Evolutionary conservation across 257 asterid genomes (phyloP).

Genomic region (Echium plantagineum): DNA sequence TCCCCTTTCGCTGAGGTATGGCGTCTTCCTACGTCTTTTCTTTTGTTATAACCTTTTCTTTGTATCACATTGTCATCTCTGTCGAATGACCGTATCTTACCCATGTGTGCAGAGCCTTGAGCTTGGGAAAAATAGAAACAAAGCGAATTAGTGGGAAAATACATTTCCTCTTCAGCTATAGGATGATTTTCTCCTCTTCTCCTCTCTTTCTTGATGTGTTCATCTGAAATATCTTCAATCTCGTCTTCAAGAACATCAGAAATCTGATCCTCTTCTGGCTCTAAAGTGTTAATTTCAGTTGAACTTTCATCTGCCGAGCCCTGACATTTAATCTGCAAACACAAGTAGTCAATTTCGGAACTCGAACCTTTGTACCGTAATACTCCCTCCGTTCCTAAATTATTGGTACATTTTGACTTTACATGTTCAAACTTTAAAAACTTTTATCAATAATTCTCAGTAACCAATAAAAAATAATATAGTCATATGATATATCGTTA

Average conservation of each 20-base stretch:
- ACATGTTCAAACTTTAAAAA: too few species aligned
- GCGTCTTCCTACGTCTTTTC: constrained; percentile 49
- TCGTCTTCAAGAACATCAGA: constrained; percentile 27
- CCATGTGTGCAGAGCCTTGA: constrained; percentile 29
- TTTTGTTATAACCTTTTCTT: constrained; percentile 45
- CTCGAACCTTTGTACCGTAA: not conserved
- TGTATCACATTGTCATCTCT: constrained; percentile 35
- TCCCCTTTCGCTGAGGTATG: constrained; percentile 41
- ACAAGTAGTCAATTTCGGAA: constrained; percentile 4
- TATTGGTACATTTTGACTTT: too few species aligned
- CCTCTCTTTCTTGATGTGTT: constrained; percentile 28
- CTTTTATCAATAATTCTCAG: too few species aligned
- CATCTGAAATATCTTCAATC: constrained; percentile 39
- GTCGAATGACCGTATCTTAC: constrained; percentile 23
- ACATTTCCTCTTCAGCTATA: constrained; percentile 50
- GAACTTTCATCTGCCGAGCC: constrained; percentile 39
- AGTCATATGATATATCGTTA: too few species aligned
- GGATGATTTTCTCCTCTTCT: constrained; percentile 32
- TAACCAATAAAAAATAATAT: too few species aligned
- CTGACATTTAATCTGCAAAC: constrained; percentile 64
- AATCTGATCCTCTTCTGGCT: constrained; percentile 37
- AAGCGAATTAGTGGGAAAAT: constrained; percentile 6
- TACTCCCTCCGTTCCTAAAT: too few species aligned
- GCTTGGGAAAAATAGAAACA: constrained; percentile 27
- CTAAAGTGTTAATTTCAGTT: constrained; percentile 25